Evolutionary conservation across 768 basidiomycete species (phyloP).

Genomic region (Vararia minispora): DNA sequence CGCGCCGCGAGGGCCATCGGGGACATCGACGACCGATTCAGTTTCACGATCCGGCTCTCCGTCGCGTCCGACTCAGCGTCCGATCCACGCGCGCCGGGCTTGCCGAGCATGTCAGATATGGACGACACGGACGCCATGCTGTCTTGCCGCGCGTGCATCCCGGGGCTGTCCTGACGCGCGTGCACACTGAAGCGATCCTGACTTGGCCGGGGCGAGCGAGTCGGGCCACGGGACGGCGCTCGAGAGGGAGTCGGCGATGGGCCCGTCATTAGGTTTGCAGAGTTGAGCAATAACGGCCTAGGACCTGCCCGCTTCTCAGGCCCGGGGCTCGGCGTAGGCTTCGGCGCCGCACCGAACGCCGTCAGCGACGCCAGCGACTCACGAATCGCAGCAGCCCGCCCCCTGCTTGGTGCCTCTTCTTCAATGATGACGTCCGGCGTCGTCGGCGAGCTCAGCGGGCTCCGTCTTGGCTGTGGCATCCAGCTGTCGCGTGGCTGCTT

Average conservation of each 20-base stretch:
- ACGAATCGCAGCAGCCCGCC: no score
- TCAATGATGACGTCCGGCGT: no score
- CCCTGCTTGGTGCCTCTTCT: no score
- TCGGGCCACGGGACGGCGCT: conserved; percentile 13
- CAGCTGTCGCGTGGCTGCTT: conserved; percentile 46
- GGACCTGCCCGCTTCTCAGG: conserved; percentile 31
- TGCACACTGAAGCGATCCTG: no score
- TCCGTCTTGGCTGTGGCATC: conserved; percentile 24
- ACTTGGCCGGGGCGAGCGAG: conserved; percentile 10
- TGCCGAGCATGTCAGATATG: conserved; percentile 35
- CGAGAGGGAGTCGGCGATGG: conserved; percentile 10
- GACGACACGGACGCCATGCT: conserved; percentile 60
- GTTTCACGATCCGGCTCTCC: conserved; percentile 44
- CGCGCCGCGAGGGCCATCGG: conserved; percentile 55
- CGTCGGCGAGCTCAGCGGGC: conserved; percentile 2
- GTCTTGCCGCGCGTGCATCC: no score
- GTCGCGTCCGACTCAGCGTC: conserved; percentile 47
- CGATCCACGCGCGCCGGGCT: conserved; percentile 27
- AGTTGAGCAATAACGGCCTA: conserved; percentile 53
- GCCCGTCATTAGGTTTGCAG: conserved; percentile 21
- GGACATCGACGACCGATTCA: conserved; percentile 59
- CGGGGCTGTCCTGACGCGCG: no score
- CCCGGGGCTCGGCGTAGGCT: conserved; percentile 27
- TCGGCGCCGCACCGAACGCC: conserved; percentile 21
- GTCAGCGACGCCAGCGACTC: conserved; percentile 33